Evolutionary conservation across 306 rosid species (phyloP), one percentile per base, ranked within the genome.

Genomic region (Comarum palustre): DNA sequence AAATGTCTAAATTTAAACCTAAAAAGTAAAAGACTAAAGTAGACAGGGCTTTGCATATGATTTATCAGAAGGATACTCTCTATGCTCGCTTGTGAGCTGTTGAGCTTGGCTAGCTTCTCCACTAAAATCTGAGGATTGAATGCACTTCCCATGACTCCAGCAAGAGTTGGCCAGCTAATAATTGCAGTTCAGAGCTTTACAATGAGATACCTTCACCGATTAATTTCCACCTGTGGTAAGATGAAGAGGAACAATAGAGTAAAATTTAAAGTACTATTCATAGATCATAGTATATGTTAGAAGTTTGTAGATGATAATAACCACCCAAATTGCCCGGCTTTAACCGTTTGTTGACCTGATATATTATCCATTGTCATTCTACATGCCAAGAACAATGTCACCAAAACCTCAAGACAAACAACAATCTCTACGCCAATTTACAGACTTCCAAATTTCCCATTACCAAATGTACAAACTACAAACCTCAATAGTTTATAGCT

Each of bases 81-180:
- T 83, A 94, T 94, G 92, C 99, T 94, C 11, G 99, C 78, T 85
- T 94, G 99, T 3, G 99, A 85, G 79, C 73, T 82, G 86, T 94
- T 94, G 84, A 94, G 93, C 93, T 90, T 91, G 77, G 90, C 86
- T 52, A 94, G 92, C 88, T 94, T 94, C 58, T 94, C 99, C 78
- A 90, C 87, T 72, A 94, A 82, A 89, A 94, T 94, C 68, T 94
- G 99, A n/a, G 95, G 89, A 90, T 94, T 94, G 82, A 94, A 94
- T 65, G 97, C 81, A 84, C 95, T 86, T 65, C 97, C 90, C 99
- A 94, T 94, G 81, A 73, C 84, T 87, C 81, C 51, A 75, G 65
- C 57, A 79, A 46, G 59, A 75, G 59, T 54, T 62, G 32, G 74
- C 79, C 73, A 58, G 73, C 81, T 77, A 59, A 75, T 38, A 76